phyloP scores from a whole-genome alignment of 352 stramenopile genomes.

The Phytopythium delawarense region DNA sequence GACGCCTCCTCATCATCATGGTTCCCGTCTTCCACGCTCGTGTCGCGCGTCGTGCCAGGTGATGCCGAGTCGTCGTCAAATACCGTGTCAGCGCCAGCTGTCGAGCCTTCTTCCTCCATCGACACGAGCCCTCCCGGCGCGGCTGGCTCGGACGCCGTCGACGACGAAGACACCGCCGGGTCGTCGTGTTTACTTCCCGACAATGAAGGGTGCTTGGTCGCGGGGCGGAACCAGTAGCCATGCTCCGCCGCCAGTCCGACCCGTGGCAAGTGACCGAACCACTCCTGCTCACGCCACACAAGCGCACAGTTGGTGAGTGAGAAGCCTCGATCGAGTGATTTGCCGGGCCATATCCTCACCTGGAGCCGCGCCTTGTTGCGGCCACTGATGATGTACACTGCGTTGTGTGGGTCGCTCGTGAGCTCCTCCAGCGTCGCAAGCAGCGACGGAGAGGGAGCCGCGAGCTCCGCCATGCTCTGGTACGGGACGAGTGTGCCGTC shows the following conservation, averaged over 20 bases:
- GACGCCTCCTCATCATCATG: constrained; percentile 13
- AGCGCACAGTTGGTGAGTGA: background rate
- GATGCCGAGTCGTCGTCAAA: constrained; percentile 14
- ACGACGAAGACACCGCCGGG: background rate
- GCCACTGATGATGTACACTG: constrained; percentile 84
- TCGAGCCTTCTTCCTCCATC: constrained; percentile 14
- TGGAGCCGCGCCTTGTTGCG: constrained; percentile 69
- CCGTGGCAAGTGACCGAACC: constrained; percentile 75
- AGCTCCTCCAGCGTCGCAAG: constrained; percentile 68
- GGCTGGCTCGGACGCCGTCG: constrained; percentile 3
- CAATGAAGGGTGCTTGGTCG: constrained; percentile 43
- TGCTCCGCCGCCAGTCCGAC: constrained; percentile 77
- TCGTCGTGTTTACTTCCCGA: constrained; percentile 7
- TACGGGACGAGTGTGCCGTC: constrained; percentile 81
- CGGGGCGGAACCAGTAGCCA: constrained; percentile 77
- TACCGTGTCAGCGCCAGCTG: background rate
- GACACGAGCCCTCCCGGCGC: background rate
- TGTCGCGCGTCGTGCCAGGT: background rate
- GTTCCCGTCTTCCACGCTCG: constrained; percentile 5
- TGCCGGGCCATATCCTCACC: constrained; percentile 12
- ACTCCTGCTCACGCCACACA: constrained; percentile 36
- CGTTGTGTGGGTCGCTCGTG: constrained; percentile 64
- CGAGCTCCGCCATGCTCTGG: constrained; percentile 73
- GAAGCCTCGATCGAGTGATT: background rate
- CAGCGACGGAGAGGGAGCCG: constrained; percentile 46